Evolutionary conservation across 108 stramenopile species (phyloP).

Genomic region (Nitzschia sp.): DNA sequence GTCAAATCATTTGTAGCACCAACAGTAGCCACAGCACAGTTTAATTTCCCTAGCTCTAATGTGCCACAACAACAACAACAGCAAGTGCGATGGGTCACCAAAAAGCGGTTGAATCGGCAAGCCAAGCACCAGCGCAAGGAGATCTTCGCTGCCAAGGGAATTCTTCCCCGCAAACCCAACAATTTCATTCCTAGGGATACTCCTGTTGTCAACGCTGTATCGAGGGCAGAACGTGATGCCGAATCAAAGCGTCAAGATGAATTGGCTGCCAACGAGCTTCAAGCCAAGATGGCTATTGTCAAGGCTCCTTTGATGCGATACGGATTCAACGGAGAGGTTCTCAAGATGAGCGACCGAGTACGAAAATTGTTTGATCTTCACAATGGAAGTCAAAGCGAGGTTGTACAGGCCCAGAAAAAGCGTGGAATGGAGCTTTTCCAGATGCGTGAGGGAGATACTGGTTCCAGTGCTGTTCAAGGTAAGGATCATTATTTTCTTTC

Average conservation of each 20-base stretch:
- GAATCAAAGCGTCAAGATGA: conserved; percentile 57
- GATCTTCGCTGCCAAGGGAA: conserved; percentile 40
- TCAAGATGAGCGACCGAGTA: conserved; percentile 70
- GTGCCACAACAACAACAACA: conserved; percentile 19
- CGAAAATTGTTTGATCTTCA: conserved; percentile 68
- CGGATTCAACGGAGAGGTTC: conserved; percentile 27
- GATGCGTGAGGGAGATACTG: conserved; percentile 83
- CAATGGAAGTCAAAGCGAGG: conserved; percentile 77
- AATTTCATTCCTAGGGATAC: conserved; percentile 66
- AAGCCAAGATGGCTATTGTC: conserved; percentile 52
- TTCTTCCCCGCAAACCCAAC: conserved; percentile 49
- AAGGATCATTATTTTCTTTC: background rate
- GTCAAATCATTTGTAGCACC: conserved; percentile 2
- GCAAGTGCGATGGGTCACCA: conserved; percentile 48
- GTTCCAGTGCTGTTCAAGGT: conserved; percentile 60
- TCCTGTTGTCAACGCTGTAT: conserved; percentile 71
- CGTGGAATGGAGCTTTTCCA: conserved; percentile 88
- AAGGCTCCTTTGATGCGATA: conserved; percentile 34
- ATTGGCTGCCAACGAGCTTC: conserved; percentile 52
- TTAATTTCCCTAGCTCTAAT: background rate
- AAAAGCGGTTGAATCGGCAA: conserved; percentile 31
- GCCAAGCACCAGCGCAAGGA: conserved; percentile 36
- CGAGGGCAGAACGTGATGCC: conserved; percentile 54
- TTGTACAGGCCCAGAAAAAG: conserved; percentile 75
- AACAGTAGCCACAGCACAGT: background rate